Percentiles rank a stretch among this genome's conserved stretches.
Conservation (phyloP, 495 filamentous ascomycete species). For the Antarctomyces pellizariae region DNA sequence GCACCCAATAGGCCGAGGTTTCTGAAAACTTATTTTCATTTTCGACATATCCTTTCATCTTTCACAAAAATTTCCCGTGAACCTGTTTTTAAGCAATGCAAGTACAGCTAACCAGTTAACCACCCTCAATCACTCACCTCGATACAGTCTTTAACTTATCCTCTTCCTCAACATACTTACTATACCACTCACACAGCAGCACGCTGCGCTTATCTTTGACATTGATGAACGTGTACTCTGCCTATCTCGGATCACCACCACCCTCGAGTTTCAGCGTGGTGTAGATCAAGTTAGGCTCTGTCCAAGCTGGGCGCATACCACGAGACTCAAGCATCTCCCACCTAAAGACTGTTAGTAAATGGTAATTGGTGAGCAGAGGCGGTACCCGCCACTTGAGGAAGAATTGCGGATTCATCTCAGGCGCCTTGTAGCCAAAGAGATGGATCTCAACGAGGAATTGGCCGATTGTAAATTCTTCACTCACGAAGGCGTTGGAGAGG, state of each 20-base stretch:
- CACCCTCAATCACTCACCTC: no score
- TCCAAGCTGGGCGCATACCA: slow-evolving; percentile 11
- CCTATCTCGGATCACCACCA: slow-evolving; percentile 4
- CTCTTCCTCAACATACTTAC: slow-evolving; percentile 10
- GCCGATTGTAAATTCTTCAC: slow-evolving; percentile 10
- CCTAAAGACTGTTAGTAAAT: background rate
- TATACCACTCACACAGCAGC: slow-evolving; percentile 8
- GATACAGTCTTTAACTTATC: no score
- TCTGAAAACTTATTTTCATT: no score
- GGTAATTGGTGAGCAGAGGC: background rate
- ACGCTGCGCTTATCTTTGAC: slow-evolving; percentile 8
- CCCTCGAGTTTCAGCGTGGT: slow-evolving; percentile 6
- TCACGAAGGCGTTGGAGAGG: slow-evolving; percentile 8
- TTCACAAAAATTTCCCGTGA: no score
- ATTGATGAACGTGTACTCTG: slow-evolving; percentile 12
- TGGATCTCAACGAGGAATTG: slow-evolving; percentile 15
- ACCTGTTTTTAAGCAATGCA: no score
- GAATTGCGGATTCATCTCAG: no score
- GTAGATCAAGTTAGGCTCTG: slow-evolving; percentile 10
- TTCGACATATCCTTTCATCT: no score
- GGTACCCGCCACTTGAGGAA: slow-evolving; percentile 10
- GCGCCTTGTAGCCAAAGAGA: slow-evolving; percentile 6
- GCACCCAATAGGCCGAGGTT: no score
- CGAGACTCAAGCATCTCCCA: slow-evolving; percentile 10
- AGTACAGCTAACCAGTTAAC: no score